Percentiles rank a stretch among this genome's conserved stretches.
phyloP scores from a whole-genome alignment of 176 grass and related monocot genomes.

The Musa beccarii region DNA sequence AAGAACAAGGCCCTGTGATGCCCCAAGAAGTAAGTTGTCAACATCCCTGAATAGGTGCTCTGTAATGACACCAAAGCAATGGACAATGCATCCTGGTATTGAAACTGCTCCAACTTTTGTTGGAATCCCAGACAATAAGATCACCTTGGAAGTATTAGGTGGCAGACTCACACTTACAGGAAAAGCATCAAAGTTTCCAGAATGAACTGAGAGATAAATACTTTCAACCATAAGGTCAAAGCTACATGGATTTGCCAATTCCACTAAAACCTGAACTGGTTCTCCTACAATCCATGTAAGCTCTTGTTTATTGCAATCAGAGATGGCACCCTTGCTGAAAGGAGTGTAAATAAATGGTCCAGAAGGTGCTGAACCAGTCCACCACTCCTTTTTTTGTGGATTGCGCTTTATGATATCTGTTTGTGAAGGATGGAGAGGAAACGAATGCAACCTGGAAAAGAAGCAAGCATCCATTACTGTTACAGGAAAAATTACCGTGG shows the following conservation, averaged over 20 bases:
- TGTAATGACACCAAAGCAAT: slow-evolving; percentile 98
- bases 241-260: slow-evolving; percentile 97
- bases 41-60: slow-evolving; percentile 99
- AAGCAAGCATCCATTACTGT: background rate
- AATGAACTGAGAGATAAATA: slow-evolving; percentile 98
- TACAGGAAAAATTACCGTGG: background rate
- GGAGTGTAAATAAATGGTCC: slow-evolving; percentile 99
- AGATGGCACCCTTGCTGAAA: slow-evolving; percentile 57
- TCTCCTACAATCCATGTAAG: slow-evolving; percentile 94
- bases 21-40: slow-evolving; percentile 83
- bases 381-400: slow-evolving; percentile 91
- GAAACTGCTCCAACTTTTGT: slow-evolving; percentile 71
- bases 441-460: slow-evolving; percentile 82
- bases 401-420: slow-evolving; percentile 89
- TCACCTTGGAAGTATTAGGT: slow-evolving; percentile 87
- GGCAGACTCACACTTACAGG: slow-evolving; percentile 80
- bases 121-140: slow-evolving; percentile 88
- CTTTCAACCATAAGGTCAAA: slow-evolving; percentile 89
- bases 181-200: slow-evolving; percentile 97
- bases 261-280: slow-evolving; percentile 92
- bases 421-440: slow-evolving; percentile 86
- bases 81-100: slow-evolving; percentile 97
- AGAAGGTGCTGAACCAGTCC: slow-evolving; percentile 77
- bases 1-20: slow-evolving; percentile 95
- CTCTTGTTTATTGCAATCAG: slow-evolving; percentile 58